Conservation (phyloP, 129 eudicot species). For the Ambrosia artemisiifolia region DNA sequence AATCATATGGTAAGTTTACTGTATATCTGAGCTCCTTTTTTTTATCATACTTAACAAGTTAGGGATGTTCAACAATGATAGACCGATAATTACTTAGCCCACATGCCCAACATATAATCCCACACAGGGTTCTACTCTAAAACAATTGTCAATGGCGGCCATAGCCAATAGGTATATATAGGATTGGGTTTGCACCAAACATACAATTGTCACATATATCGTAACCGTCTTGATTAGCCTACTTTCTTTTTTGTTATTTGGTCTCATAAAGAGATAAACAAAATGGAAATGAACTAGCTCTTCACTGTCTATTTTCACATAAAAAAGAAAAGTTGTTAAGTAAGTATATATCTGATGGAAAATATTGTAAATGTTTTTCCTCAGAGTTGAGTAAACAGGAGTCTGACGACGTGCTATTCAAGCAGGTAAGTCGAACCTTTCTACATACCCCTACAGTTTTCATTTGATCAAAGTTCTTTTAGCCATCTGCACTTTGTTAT, state of each 20-base stretch:
- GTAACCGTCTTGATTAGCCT: background rate
- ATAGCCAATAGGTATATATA: background rate
- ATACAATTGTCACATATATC: background rate
- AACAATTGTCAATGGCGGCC: background rate
- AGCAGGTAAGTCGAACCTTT: constrained; percentile 52
- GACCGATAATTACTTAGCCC: background rate
- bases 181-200: background rate
- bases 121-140: background rate
- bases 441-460: background rate
- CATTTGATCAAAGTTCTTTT: background rate
- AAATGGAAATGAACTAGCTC: background rate
- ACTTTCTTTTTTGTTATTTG: background rate
- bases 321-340: background rate
- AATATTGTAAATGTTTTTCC: background rate
- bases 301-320: background rate
- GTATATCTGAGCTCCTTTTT: background rate
- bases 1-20: constrained; percentile 60
- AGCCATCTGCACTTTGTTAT: background rate
- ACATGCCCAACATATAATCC: background rate
- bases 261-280: background rate
- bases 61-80: background rate
- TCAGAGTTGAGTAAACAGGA: constrained; percentile 82
- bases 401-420: constrained; percentile 68
- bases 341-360: constrained; percentile 6
- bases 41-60: background rate